Percentiles rank a stretch among this genome's conserved stretches.
phyloP scores from a whole-genome alignment of 176 grass and related monocot species.

The Lolium rigidum region DNA sequence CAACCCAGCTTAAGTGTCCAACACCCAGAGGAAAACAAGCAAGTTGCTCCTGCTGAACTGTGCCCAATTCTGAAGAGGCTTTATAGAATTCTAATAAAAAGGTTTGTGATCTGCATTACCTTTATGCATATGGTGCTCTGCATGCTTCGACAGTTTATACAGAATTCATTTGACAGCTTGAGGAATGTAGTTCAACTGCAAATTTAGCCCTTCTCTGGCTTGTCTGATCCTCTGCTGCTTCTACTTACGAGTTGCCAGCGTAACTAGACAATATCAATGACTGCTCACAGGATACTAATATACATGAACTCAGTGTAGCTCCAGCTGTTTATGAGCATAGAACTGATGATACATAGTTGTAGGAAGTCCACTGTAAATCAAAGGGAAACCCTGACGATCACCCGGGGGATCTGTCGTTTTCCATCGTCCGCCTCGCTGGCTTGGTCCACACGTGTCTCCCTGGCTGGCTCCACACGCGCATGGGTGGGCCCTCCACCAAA shows the following conservation, averaged over 20 bases:
- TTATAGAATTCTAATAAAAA: conserved; percentile 89
- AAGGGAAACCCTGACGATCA: no score
- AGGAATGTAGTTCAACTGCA: neutral
- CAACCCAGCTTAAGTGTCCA: conserved; percentile 85
- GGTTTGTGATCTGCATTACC: conserved; percentile 49
- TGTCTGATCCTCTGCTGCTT: neutral
- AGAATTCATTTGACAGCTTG: neutral
- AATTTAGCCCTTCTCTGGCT: neutral
- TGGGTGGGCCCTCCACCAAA: no score
- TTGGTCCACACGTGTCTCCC: no score
- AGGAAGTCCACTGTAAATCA: neutral
- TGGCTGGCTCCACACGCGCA: no score
- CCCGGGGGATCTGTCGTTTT: no score
- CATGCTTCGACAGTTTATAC: neutral
- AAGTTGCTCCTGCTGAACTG: conserved; percentile 85
- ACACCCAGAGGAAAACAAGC: conserved; percentile 91
- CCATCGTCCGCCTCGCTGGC: no score
- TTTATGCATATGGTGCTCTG: conserved; percentile 13
- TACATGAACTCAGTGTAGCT: neutral
- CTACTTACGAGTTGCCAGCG: neutral
- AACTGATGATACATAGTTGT: neutral
- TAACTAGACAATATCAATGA: neutral
- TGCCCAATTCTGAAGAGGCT: conserved; percentile 96
- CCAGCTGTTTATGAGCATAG: conserved; percentile 3
- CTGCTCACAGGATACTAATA: neutral